phyloP scores from a whole-genome alignment of 352 stramenopile genomes.

The Phytophthora syringae region DNA sequence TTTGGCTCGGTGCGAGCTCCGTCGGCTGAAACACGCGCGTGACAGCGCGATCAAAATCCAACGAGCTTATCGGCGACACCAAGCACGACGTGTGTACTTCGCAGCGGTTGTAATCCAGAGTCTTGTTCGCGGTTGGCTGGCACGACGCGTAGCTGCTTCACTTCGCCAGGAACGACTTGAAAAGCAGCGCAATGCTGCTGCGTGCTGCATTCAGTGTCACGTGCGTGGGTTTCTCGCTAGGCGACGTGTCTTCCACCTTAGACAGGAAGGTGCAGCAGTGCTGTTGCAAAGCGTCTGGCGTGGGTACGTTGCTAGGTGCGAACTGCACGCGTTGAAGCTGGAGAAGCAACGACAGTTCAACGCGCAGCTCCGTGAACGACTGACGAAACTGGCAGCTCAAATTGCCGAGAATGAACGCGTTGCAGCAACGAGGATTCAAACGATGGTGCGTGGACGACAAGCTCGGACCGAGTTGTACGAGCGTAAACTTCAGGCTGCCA shows the following conservation, averaged over 20 bases:
- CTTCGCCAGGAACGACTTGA: slow-evolving; percentile 25
- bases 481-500: slow-evolving; percentile 29
- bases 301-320: slow-evolving; percentile 25
- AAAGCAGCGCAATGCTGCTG: slow-evolving; percentile 24
- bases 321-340: slow-evolving; percentile 12
- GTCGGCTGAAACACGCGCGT: slow-evolving; percentile 14
- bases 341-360: slow-evolving; percentile 19
- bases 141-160: slow-evolving; percentile 9
- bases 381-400: slow-evolving; percentile 12
- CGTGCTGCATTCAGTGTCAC: slow-evolving; percentile 48
- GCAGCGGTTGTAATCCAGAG: slow-evolving; percentile 54
- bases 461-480: slow-evolving; percentile 22
- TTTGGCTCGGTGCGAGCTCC: slow-evolving; percentile 26
- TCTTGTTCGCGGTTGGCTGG: slow-evolving; percentile 34
- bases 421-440: slow-evolving; percentile 44
- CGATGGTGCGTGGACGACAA: slow-evolving; percentile 27
- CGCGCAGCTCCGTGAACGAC: slow-evolving; percentile 13
- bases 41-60: slow-evolving; percentile 51
- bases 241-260: slow-evolving; percentile 17
- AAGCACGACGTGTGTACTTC: slow-evolving; percentile 22
- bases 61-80: slow-evolving; percentile 35
- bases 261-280: slow-evolving; percentile 22
- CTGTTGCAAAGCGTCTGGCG: slow-evolving; percentile 45
- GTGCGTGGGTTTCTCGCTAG: slow-evolving; percentile 40
- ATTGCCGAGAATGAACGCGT: slow-evolving; percentile 29